Base-by-base conservation (phyloP, 1,139 yeast genomes). In the Hemisphaericaspora xylofermentans region DNA sequence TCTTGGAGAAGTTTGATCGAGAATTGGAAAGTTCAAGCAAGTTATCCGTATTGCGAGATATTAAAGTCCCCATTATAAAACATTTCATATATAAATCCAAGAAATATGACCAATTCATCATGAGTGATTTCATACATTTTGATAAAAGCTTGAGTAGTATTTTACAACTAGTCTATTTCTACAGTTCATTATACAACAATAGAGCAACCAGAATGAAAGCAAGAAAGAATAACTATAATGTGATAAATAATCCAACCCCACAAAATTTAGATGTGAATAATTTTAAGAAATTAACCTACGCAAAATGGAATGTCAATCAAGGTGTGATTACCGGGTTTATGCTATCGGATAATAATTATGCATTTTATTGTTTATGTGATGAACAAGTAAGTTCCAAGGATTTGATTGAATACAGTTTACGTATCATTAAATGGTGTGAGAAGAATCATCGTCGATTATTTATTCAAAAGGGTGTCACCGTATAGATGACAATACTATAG, bases 41-140 rank as follows among this genome's bases (percentile, higher is more conserved):
- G 6, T 46, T 57, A 8, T 56, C 63, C 15, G 52, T 66, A 12
- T 29, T 51, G n/a, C 46, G 50, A 3, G 86, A 80, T 43, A 70
- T 80, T 19, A 77, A 78, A 12, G 83, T 80, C 1, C 84, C 85
- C 0, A 34, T 37, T 39, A 73, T 88, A 17, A 78, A 81, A 46
- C 97, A 91, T 63, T 93, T 93, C 57, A 72, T 89, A 21, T 89
- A 80, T 67, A 88, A 86, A 60, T 77, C 88, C 36, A 82, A 78
- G 46, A 65, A 65, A 18, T 76, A 79, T 43, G 58, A 66, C 36
- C 74, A 68, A 44, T 68, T 55, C 43, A 47, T 68, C 13, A 60
- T 63, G 60, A 65, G 66, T 47, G 64, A 62, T 27, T 38, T 55
- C 12, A 43, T 43, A 4, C 49, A 52, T n/a, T 53, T 56, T 35